Conservation (phyloP, 1,284 basidiomycete genomes). For the Golubevia pallescens region DNA sequence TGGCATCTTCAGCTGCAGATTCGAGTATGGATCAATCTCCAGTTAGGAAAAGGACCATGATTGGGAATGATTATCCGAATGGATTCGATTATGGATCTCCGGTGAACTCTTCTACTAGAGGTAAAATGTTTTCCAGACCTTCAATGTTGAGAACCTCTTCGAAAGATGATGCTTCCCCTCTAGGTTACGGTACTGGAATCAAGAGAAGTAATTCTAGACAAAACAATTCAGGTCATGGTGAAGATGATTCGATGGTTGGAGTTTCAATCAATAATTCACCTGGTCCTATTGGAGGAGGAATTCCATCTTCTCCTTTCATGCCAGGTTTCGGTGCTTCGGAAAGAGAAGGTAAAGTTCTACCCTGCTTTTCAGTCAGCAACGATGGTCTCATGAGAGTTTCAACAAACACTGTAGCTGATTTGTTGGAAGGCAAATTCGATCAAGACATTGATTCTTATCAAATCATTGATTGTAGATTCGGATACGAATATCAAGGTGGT, state of each 20-base stretch:
- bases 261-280: neutral
- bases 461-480: slow-evolving; percentile 59
- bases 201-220: slow-evolving; percentile 24
- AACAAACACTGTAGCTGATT: slow-evolving; percentile 43
- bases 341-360: slow-evolving; percentile 50
- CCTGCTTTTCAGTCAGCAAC: slow-evolving; percentile 56
- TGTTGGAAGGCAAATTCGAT: slow-evolving; percentile 49
- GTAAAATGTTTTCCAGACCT: neutral
- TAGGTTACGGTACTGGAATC: slow-evolving; percentile 42
- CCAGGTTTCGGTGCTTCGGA: slow-evolving; percentile 57
- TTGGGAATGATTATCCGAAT: too few relatives aligned
- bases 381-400: slow-evolving; percentile 60
- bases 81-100: neutral
- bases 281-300: neutral
- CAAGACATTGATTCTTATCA: slow-evolving; percentile 41
- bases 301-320: slow-evolving; percentile 10
- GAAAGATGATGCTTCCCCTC: slow-evolving; percentile 50
- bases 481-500: slow-evolving; percentile 60
- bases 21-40: too few relatives aligned
- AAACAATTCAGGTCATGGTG: slow-evolving; percentile 10
- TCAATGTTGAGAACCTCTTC: slow-evolving; percentile 20
- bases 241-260: neutral
- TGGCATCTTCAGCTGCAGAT: too few relatives aligned
- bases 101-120: neutral
- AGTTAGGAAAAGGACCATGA: too few relatives aligned